phyloP scores from a whole-genome alignment of 164 flowering plant genomes.

The grape (Vitis vinifera) region DNA sequence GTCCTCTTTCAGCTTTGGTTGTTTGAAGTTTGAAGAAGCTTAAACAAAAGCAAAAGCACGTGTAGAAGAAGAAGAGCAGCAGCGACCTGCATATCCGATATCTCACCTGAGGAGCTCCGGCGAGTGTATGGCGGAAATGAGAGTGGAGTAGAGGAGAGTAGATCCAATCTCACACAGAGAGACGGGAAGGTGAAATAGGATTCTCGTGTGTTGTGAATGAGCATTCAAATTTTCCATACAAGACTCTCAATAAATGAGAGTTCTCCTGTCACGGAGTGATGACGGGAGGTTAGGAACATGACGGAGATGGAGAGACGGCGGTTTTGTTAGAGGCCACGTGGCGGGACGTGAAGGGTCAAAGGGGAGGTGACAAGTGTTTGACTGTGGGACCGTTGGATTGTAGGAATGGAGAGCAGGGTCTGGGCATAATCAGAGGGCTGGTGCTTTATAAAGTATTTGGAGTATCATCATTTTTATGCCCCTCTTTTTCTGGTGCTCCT shows the following conservation, averaged over 20 bases:
- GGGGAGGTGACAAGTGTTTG: slow-evolving; percentile 2
- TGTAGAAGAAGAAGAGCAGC: not conserved
- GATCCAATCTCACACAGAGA: not conserved
- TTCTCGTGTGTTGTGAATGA: slow-evolving; percentile 21
- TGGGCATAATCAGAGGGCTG: not conserved
- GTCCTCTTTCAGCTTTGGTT: no score
- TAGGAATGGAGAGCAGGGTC: slow-evolving; percentile 24
- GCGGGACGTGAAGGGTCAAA: not conserved
- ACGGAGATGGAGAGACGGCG: not conserved
- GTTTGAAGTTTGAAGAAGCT: no score
- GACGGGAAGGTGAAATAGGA: slow-evolving; percentile 1
- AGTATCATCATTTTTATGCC: not conserved
- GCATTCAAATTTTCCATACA: slow-evolving; percentile 3
- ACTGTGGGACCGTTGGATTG: slow-evolving; percentile 14
- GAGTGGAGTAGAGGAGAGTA: not conserved
- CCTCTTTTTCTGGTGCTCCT: no score
- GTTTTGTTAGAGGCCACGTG: slow-evolving; percentile 3
- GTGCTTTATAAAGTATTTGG: not conserved
- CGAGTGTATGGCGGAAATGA: no score
- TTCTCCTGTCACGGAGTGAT: not conserved
- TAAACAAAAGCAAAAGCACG: no score
- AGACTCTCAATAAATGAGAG: slow-evolving; percentile 9
- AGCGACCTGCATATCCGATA: not conserved
- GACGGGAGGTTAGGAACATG: not conserved
- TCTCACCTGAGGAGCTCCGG: not conserved